phyloP scores from a whole-genome alignment of 495 filamentous ascomycete species.

The Hyaloscypha bicolor region DNA sequence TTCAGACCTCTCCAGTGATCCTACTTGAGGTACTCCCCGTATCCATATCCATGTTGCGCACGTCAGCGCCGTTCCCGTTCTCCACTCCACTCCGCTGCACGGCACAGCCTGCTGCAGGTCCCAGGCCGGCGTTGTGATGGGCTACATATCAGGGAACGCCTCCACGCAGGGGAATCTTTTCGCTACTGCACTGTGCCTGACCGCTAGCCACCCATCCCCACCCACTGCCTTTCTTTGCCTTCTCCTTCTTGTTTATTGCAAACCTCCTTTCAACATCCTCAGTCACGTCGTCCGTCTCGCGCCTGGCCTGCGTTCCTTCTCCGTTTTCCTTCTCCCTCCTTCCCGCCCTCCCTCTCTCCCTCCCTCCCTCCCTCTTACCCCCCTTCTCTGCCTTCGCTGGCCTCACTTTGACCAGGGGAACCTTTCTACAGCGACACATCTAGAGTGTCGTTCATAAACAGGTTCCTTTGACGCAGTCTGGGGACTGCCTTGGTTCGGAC shows the following conservation, averaged over 20 bases:
- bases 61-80: too few relatives aligned
- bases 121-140: too few relatives aligned
- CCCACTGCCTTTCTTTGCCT: background rate
- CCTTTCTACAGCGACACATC: constrained; percentile 3
- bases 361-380: background rate
- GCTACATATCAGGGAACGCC: too few relatives aligned
- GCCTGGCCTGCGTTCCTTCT: background rate
- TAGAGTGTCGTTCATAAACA: constrained; percentile 14
- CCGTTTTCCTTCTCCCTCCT: background rate
- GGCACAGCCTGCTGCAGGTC: too few relatives aligned
- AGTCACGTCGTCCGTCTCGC: background rate
- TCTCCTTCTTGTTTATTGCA: background rate
- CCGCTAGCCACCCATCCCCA: background rate
- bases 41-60: too few relatives aligned
- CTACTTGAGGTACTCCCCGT: too few relatives aligned
- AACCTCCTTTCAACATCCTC: background rate
- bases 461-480: background rate
- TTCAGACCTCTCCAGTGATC: too few relatives aligned
- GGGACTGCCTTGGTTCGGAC: constrained; percentile 3
- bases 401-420: background rate
- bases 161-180: background rate
- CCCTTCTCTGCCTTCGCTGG: background rate
- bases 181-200: background rate
- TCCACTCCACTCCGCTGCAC: too few relatives aligned
- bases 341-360: background rate